Base-by-base conservation (phyloP, 1,139 yeast species). In the Pichia inconspicua region DNA sequence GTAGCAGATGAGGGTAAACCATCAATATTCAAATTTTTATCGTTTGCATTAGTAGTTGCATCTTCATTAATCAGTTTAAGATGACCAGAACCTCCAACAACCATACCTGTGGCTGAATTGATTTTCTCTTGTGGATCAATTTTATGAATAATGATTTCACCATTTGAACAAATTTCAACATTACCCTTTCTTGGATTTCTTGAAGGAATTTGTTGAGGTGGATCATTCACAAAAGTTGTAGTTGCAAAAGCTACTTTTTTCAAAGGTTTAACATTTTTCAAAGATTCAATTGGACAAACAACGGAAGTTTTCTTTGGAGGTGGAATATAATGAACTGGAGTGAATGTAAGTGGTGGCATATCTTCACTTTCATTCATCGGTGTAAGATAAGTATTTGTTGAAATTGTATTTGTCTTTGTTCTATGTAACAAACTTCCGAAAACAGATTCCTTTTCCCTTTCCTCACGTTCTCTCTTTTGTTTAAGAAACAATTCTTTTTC, bases 201-300 rank as follows among this genome's bases (percentile, higher is more conserved):
- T 1, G 95, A 84, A 0, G 97, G 97, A 52, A 90, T 85, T 64
- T 89, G 97, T 61, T 90, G 97, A 38, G 96, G 97, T 1, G 97
- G 97, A 64, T 90, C 97, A 50, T 82, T 80, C 50, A 80, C 75
- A 59, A 84, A 84, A 0, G 88, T 83, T 31, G 81, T 78, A 22
- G 82, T 73, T 44, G 84, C 87, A 64, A 84, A 84, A 0, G 87
- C 81, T 25, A 84, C 92, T 55, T 84, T 71, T 58, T 79, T 80
- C 61, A 84, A 67, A 4, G 82, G 68, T 52, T 69, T 69, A 2
- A 74, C 46, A 25, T 64, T 64, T 43, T 67, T 70, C 41, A 75
- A 51, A 2, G 50, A 55, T n/a, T 53, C 46, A 15, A 66, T 53
- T 15, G 65, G 63, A 6, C 67, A 66, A 27, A 47, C 51, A 41